Conservation (phyloP, 495 filamentous ascomycete genomes). For the Neurospora pannonica region DNA sequence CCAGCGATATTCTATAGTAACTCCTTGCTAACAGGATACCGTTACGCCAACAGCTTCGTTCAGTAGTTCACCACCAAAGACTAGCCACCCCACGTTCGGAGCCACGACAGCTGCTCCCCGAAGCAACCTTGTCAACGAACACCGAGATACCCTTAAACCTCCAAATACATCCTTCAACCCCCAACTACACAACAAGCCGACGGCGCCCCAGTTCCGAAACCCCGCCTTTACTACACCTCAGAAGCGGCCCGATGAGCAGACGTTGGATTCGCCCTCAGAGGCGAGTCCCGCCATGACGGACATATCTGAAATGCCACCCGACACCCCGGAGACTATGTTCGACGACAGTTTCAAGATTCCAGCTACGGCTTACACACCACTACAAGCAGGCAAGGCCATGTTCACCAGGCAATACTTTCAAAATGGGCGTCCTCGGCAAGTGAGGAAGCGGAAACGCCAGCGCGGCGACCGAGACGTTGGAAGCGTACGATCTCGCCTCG, state of each 20-base stretch:
- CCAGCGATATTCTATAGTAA: not conserved
- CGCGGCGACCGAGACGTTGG: conserved; percentile 34
- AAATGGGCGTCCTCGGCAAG: conserved; percentile 33
- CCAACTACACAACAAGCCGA: conserved; percentile 20
- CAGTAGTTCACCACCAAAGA: not conserved
- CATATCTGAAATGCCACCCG: conserved; percentile 51
- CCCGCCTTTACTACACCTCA: conserved; percentile 73
- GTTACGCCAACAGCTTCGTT: not conserved
- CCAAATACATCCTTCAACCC: conserved; percentile 28
- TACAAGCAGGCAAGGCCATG: conserved; percentile 25
- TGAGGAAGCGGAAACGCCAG: conserved; percentile 37
- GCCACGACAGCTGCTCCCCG: not conserved
- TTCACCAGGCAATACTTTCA: conserved; percentile 27
- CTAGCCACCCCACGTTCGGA: not conserved
- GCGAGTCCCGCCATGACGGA: conserved; percentile 62
- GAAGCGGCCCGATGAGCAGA: conserved; percentile 54
- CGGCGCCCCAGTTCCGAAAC: conserved; percentile 49
- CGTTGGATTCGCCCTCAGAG: conserved; percentile 64
- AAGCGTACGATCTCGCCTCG: conserved; percentile 29
- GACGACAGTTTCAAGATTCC: conserved; percentile 22
- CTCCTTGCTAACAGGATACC: not conserved
- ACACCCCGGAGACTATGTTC: conserved; percentile 30
- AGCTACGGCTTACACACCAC: conserved; percentile 25
- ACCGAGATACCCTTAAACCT: conserved; percentile 4
- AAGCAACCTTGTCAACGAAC: not conserved